Base-by-base conservation (phyloP, 2,329 filamentous ascomycete species). In the Xylaria sp. region DNA sequence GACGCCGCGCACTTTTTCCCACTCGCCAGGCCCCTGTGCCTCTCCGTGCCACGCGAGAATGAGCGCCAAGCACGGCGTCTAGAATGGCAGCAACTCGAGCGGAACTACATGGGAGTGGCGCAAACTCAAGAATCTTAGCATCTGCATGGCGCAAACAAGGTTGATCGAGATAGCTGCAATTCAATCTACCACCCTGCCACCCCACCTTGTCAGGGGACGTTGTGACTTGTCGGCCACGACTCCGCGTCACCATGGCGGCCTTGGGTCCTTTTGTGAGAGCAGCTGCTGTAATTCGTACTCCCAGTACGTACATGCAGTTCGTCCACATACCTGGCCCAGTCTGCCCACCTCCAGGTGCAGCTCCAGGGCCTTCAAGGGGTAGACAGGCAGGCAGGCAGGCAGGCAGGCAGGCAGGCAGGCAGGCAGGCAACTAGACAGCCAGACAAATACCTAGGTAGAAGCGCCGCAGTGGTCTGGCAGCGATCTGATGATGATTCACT, bases 141-240 rank as follows among this genome's bases (percentile, higher is more conserved):
- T 46, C 59, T 66, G 59, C 59, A 54, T 64, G 63, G 59, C 59
- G 64, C 44, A 61, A 63, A 64, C 56, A 63, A 63, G 64, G 63
- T 62, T 60, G 57, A 54, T 54, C 34, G 56, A 54, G 53, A 56
- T 59, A 43, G 44, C 47, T 43, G 55, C 48, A 54, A 49, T 44
- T 49, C 54, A 57, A n/a, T n/a, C n/a, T n/a, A n/a, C n/a, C n/a
- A n/a, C n/a, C 52, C 44, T 52, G 34, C 37, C 29, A 4, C 6
- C 29, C 9, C 29, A 7, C 29, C 29, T 34, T 34, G 29, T 34
- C 29, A 34, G 29, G n/a, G 29, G 29, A 34, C 29, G 29, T 13
- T 34, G 29, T 34, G 29, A 34, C 29, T 34, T 34, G 29, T 34
- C 9, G 29, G 29, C 29, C 29, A 34, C 29, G 11, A 7, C 29